Conservation (phyloP, 352 stramenopile species). For the Paralagenidium karlingii region DNA sequence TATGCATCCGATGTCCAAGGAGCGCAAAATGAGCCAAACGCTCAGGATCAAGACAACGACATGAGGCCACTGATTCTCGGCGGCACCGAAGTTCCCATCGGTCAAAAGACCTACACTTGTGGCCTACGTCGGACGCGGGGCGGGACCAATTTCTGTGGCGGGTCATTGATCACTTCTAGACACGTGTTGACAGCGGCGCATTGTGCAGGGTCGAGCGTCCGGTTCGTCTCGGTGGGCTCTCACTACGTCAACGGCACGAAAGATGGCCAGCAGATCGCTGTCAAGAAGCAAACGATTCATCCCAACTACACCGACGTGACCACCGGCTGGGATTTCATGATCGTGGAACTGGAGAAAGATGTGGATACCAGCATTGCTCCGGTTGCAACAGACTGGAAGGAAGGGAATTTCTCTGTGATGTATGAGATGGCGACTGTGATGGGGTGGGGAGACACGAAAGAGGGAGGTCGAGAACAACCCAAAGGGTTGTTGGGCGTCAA, state of each 20-base stretch:
- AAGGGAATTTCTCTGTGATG: conserved; percentile 6
- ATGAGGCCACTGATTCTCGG: conserved; percentile 12
- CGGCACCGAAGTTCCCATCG: conserved; percentile 9
- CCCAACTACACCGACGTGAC: conserved; percentile 7
- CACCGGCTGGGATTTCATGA: conserved; percentile 20
- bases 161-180: background rate
- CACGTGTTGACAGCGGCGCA: conserved; percentile 1
- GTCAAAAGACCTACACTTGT: conserved; percentile 5
- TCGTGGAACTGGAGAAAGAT: conserved; percentile 9
- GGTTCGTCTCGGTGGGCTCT: background rate
- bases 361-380: conserved; percentile 34
- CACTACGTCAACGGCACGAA: conserved; percentile 1
- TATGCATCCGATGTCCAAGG: no score
- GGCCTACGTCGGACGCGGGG: conserved; percentile 3
- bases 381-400: conserved; percentile 22
- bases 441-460: conserved; percentile 35
- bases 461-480: conserved; percentile 6
- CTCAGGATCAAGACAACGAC: background rate
- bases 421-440: conserved; percentile 37
- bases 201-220: conserved; percentile 12
- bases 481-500: conserved; percentile 22
- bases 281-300: conserved; percentile 1
- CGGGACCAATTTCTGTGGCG: background rate
- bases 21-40: no score
- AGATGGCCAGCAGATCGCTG: conserved; percentile 1